Base-by-base conservation (phyloP, 2,329 filamentous ascomycete genomes). In the Cladorrhinum sp. region DNA sequence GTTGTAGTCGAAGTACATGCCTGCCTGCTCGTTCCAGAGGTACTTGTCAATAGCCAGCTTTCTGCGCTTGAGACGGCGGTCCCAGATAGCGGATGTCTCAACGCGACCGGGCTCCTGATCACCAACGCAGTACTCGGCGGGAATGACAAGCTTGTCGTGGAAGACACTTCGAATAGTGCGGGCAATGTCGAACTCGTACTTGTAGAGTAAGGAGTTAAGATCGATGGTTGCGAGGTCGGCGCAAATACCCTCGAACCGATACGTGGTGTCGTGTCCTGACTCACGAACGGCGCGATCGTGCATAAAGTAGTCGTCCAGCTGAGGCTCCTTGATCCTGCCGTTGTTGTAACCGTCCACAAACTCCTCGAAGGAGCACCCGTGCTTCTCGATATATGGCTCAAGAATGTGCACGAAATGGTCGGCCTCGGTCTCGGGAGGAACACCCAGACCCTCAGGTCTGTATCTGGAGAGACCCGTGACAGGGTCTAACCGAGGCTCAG, bases 1-100 rank as follows among this genome's bases (percentile, higher is more conserved):
- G 77, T 99, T 84, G 75, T 98, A 99, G 76, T 99, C 95, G 72
- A 98, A 98, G 80, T 92, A 99, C 91, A 98, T 96, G 61, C 93
- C 93, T 72, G 90, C 87, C 67, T 91, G 81, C 67, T 93, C 89
- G 72, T 96, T 90, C 95, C 95, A 99, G 73, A 96, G 86, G 71
- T 95, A 92, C 77, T 92, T 95, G 76, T 98, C 91, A 69, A 98
- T 95, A 8, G 86, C 86, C 67, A 88, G 80, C 80, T 95, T 93
- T 70, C 95, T 87, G 69, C 87, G 85, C 77, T 89, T 90, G 51
- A 92, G 91, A 41, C 92, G 89, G 45, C 93, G 90, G 72, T 97
- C 93, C 95, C 95, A 99, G 52, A 85, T 81, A 0, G 92, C 88
- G 1, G 93, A 97, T 1, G 89, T 89, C 72, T 97, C 90, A 49